Percentiles rank a stretch among this genome's conserved stretches.
Evolutionary conservation across 371 early-diverging fungal genomes (phyloP).

Genomic region (Saksenaea oblongispora): DNA sequence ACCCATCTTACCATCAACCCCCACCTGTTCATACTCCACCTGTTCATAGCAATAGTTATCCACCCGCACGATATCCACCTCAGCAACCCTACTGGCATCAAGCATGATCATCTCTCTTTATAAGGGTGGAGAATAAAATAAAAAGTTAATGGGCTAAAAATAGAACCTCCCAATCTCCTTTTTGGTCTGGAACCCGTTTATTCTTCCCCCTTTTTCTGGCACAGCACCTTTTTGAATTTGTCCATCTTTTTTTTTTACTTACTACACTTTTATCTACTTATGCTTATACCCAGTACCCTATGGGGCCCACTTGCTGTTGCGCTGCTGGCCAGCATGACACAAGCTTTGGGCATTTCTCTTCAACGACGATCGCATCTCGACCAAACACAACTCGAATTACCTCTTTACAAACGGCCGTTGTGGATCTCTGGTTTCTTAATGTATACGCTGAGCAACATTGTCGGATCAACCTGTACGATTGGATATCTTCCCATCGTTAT

Average conservation of each 20-base stretch:
- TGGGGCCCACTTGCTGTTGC: conserved; percentile 40
- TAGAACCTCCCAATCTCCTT: background rate
- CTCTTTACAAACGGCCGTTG: conserved; percentile 46
- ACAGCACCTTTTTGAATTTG: background rate
- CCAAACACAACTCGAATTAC: conserved; percentile 31
- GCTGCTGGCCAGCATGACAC: conserved; percentile 52
- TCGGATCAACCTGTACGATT: conserved; percentile 74
- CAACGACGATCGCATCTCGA: conserved; percentile 68
- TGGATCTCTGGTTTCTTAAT: conserved; percentile 63
- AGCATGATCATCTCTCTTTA: conserved; percentile 10
- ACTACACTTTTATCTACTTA: background rate
- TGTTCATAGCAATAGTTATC: background rate
- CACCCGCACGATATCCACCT: background rate
- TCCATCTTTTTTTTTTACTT: conserved; percentile 4
- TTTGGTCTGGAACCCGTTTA: background rate
- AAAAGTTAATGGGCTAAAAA: background rate
- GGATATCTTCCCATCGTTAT: conserved; percentile 82
- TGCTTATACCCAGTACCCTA: conserved; percentile 14
- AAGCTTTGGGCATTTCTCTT: conserved; percentile 75
- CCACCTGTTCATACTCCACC: background rate
- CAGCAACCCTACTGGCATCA: conserved; percentile 34
- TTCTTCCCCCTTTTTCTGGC: background rate
- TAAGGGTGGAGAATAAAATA: background rate
- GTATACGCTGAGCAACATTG: conserved; percentile 70
- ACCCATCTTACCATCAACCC: background rate